phyloP scores from a whole-genome alignment of 179 eudicot genomes.

The Corrigiola litoralis region DNA sequence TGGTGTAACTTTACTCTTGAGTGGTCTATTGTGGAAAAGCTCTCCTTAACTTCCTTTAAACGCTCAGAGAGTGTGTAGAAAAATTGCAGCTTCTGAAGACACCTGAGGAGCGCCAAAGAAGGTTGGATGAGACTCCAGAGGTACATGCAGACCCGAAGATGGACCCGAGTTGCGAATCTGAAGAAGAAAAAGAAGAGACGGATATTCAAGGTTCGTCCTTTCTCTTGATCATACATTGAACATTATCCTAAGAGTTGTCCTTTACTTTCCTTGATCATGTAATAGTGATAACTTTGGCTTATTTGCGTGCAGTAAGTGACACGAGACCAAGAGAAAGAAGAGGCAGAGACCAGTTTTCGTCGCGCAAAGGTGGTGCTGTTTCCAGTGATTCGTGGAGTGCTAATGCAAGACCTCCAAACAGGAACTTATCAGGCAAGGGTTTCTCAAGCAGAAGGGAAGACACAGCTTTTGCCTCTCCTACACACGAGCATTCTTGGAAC shows the following conservation, averaged over 20 bases:
- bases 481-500: constrained; percentile 42
- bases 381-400: constrained; percentile 61
- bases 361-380: constrained; percentile 52
- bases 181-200: constrained; percentile 51
- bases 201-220: constrained; percentile 35
- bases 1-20: background rate
- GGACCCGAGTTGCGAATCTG: constrained; percentile 89
- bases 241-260: background rate
- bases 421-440: constrained; percentile 42
- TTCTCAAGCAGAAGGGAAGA: constrained; percentile 47
- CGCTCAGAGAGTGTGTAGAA: constrained; percentile 98
- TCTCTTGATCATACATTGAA: background rate
- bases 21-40: background rate
- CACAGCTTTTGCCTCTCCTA: constrained; percentile 27
- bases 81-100: constrained; percentile 84
- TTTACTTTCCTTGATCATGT: background rate
- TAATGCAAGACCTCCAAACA: constrained; percentile 38
- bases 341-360: constrained; percentile 56
- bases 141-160: constrained; percentile 94
- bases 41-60: constrained; percentile 59
- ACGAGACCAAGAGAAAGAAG: constrained; percentile 52
- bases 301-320: constrained; percentile 44
- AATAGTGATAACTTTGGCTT: background rate
- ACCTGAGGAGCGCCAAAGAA: constrained; percentile 90
- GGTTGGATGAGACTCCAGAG: constrained; percentile 80